Evolutionary conservation across 208 protist species (phyloP), one percentile per base, ranked within the genome.

Genomic region (Leishmania tropica): DNA sequence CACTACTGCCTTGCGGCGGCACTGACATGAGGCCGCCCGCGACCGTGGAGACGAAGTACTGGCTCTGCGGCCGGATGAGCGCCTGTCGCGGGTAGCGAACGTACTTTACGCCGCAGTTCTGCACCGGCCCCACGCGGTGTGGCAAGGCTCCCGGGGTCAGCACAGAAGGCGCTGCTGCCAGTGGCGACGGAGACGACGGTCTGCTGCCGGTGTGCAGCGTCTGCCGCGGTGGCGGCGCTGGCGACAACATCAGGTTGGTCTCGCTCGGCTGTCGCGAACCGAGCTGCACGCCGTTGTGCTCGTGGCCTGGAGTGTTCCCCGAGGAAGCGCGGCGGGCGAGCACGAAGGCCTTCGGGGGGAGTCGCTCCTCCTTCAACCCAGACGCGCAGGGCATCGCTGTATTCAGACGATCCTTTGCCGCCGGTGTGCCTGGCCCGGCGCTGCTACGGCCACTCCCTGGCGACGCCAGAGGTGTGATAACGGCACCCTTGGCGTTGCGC

Each of bases 291-390:
- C 75, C 70, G 62, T 74, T 67, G 74, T 65, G 74, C 37, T 67
- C 53, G 24, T 3, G 51, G 21, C 40, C 19, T 47, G 51, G 31
- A 28, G 15, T 31, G 60, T 75, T 80, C 24, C 78, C 62, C n/a
- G 60, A 56, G 53, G 68, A 80, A 15, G 45, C 31, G 37, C 42
- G 58, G 51, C 62, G 62, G 47, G 48, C 75, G 37, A 71, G 62
- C 48, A 75, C 75, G 83, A 86, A 85, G 17, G 80, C 60, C 82
- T 92, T 92, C 7, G 88, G 88, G 19, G 88, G 88, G 45, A 92
- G 84, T 51, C 82, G 81, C 78, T 92, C 88, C 31, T 83, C 84
- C 72, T 78, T 81, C 40, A 85, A 51, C 58, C 76, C 76, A 15
- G 81, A 68, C 0, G 71, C 67, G 19, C 75, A 82, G 3, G 78